Evolutionary conservation across 371 early-diverging fungal species (phyloP).

Genomic region (Fennellomyces sp.): DNA sequence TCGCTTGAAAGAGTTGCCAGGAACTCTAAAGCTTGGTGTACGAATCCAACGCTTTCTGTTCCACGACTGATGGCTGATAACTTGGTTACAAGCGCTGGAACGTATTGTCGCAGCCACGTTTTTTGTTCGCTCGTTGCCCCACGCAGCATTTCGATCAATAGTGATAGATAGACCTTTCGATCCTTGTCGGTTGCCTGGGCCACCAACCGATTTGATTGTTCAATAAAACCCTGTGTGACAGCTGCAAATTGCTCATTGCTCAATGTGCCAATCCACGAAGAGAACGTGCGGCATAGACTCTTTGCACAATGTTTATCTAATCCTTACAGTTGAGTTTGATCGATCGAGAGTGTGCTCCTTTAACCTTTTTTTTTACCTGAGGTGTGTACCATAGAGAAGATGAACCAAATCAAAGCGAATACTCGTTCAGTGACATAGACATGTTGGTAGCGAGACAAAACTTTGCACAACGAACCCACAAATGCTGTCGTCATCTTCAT

Average conservation of each 20-base stretch:
- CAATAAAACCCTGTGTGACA: conserved; percentile 24
- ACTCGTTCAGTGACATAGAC: conserved; percentile 25
- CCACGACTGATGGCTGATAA: conserved; percentile 39
- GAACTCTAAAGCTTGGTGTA: conserved; percentile 37
- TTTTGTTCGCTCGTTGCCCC: conserved; percentile 31
- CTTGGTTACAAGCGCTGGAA: conserved; percentile 40
- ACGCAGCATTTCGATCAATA: conserved; percentile 15
- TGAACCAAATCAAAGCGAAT: conserved; percentile 39
- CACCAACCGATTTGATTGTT: conserved; percentile 19
- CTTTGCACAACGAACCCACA: conserved; percentile 34
- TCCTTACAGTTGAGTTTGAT: not conserved
- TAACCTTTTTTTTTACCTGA: conserved; percentile 2
- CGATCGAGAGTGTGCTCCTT: no score
- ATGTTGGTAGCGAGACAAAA: conserved; percentile 27
- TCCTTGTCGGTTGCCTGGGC: conserved; percentile 22
- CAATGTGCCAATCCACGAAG: conserved; percentile 28
- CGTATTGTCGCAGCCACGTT: conserved; percentile 35
- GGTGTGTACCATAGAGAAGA: conserved; percentile 19
- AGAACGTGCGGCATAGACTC: conserved; percentile 23
- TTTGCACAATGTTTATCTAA: conserved; percentile 17
- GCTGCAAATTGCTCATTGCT: conserved; percentile 31
- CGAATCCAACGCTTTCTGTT: conserved; percentile 34
- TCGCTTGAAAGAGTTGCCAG: conserved; percentile 38
- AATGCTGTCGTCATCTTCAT: conserved; percentile 31
- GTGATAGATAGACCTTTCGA: conserved; percentile 28